These are phyloP conservation scores for Camellia sinensis DNA, from an alignment of 148 eudicot species.

Conservation along the genomic window DNA sequence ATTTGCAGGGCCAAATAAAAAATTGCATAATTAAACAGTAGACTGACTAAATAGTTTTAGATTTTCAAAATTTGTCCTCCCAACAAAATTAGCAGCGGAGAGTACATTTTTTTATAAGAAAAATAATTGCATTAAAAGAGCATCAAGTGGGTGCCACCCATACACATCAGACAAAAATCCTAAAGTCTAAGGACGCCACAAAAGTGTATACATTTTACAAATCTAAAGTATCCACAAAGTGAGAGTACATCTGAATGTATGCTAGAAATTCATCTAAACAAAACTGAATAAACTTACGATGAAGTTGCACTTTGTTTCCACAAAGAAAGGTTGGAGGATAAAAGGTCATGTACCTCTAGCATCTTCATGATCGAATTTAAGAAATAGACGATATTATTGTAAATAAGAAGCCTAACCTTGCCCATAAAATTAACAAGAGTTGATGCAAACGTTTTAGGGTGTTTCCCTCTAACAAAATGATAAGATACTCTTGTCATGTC, in stretches of 20 bases:
- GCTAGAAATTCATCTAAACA: not conserved
- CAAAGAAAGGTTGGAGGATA: not conserved
- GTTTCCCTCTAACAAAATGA: conserved; percentile 88
- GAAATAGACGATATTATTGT: conserved; percentile 2
- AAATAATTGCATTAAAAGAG: too few species aligned
- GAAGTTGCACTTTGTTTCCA: conserved; percentile 8
- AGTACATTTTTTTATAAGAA: not conserved
- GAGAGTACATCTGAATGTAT: not conserved
- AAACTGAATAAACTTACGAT: not conserved
- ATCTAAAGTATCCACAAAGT: too few species aligned
- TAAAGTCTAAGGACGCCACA: too few species aligned
- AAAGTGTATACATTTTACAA: too few species aligned
- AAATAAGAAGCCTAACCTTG: conserved; percentile 52
- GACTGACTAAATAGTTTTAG: not conserved
- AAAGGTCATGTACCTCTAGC: conserved; percentile 6
- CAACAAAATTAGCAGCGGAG: not conserved
- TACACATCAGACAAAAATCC: too few species aligned
- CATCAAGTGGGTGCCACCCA: too few species aligned
- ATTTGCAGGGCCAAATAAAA: not conserved
- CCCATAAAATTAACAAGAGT: conserved; percentile 79
- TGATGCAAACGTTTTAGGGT: conserved; percentile 72
- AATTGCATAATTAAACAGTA: not conserved
- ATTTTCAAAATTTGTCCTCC: not conserved
- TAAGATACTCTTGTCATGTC: conserved; percentile 81
- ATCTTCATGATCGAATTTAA: not conserved